Percentiles rank a stretch among this genome's conserved stretches.
Evolutionary conservation across 2,329 filamentous ascomycete genomes (phyloP).

Genomic region (Fusarium pilosicola): DNA sequence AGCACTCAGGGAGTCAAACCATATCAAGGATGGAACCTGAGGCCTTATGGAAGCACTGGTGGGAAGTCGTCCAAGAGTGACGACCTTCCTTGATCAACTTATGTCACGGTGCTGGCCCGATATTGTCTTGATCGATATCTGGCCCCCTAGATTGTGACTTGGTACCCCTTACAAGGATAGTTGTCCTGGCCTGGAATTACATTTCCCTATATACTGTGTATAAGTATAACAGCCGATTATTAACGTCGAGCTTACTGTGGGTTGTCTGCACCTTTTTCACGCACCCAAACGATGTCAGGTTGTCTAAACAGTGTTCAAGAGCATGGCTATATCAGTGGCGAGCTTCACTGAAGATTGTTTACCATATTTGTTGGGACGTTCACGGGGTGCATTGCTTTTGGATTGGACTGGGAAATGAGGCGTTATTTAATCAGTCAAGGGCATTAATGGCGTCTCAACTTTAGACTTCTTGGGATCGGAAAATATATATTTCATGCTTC

Average conservation of each 20-base stretch:
- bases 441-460: slow-evolving; percentile 22
- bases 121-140: background rate
- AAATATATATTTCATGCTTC: slow-evolving; percentile 10
- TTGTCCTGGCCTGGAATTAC: slow-evolving; percentile 32
- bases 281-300: background rate
- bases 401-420: slow-evolving; percentile 11
- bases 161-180: slow-evolving; percentile 35
- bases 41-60: slow-evolving; percentile 50
- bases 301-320: background rate
- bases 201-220: slow-evolving; percentile 12
- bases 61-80: slow-evolving; percentile 48
- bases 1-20: slow-evolving; percentile 47
- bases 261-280: background rate
- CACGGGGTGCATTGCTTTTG: slow-evolving; percentile 12
- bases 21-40: slow-evolving; percentile 52
- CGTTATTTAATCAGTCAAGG: slow-evolving; percentile 21
- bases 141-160: background rate
- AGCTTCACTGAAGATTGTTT: background rate
- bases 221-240: slow-evolving; percentile 12
- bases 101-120: background rate
- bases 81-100: slow-evolving; percentile 44
- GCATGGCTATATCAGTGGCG: background rate
- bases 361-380: background rate
- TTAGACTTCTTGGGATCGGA: slow-evolving; percentile 23
- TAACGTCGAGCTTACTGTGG: background rate